Base-by-base conservation (phyloP, 2,329 filamentous ascomycete species). In the Madurella fahalii region DNA sequence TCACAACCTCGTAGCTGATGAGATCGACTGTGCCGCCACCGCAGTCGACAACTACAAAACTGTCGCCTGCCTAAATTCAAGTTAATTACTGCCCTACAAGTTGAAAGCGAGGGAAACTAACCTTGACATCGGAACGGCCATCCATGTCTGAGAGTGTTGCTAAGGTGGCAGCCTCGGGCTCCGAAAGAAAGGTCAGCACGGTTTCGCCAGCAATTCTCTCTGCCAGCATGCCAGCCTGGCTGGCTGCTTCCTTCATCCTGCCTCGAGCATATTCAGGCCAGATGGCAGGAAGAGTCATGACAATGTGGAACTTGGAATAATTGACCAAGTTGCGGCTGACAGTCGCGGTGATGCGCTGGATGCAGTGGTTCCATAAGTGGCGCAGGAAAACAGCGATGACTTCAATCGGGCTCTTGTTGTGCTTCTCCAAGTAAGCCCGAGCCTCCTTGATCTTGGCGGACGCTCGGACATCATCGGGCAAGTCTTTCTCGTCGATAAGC, bases 111-210 rank as follows among this genome's bases (percentile, higher is more conserved):
- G 13, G 13, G 4, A 18, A 20, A 18, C 17, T 5, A 25, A 44
- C 46, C 47, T 47, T 44, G 42, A 57, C 47, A n/a, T 57, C 54
- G n/a, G 30, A 8, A 4, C 54, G 54, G 1, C 39, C 50, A 2
- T 53, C 37, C 0, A 71, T 50, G 2, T 70, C 68, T 0, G 63
- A 56, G 0, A 77, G 56, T 0, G 69, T 69, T 0, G 72, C 69
- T 0, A 78, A 39, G 0, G 74, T 74, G 0, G 75, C 75, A 0
- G 75, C 76, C 54, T 78, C 75, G 0, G 75, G 76, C 53, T 78
- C 76, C 0, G 71, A 68, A 0, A 77, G 58, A 40, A 77, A 72
- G 0, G 54, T 40, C 5, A 76, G 46, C 0, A 45, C 63, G 0
- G 75, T 76, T 0, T 63, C 34, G 0, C 68, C 71, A 1, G 63